Evolutionary conservation across 2,329 filamentous ascomycete species (phyloP), one percentile per base, ranked within the genome.

Genomic region (Sporothrix phasma): DNA sequence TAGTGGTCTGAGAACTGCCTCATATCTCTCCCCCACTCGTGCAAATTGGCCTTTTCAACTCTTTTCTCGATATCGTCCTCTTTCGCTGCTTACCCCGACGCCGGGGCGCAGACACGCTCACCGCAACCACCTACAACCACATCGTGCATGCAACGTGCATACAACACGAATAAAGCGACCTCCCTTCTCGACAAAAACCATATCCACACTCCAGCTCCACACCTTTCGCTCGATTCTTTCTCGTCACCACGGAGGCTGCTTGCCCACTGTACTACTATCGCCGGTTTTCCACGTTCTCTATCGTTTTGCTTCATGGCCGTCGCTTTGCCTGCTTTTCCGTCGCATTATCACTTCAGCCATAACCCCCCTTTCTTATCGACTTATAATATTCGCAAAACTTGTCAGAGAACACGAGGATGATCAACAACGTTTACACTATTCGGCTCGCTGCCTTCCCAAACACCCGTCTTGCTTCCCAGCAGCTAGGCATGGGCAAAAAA

Each of bases 361-460:
- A 45, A 49, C 62, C 56, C 62, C 46, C 43, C 31, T 62, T 69
- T 69, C 71, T 68, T 61, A 56, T 11, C 51, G 24, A 37, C 66
- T 70, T 72, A 74, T 74, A 74, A 75, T 74, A 70, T 67, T 67
- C 67, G 69, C 71, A 71, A 67, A 67, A 26, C 62, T 39, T 15
- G n/a, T 47, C 24, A 45, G 41, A 61, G 43, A 58, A 56, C 46
- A 66, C 61, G 64, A 63, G 37, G 45, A 68, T 64, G 69, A 68
- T 70, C 70, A 71, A 71, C 22, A 24, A 45, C n/a, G 39, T 49
- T 41, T 65, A 65, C 31, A 65, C 59, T 65, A 67, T 67, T 69
- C 66, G 73, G 73, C 73, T 73, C 73, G 67, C 67, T 68, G 70
- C 69, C 69, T 68, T 45, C n/a, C 69, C 68, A 68, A 51, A 22